Percentiles rank a stretch among this genome's conserved stretches.
Conservation (phyloP, 2,329 filamentous ascomycete species). For the Coleophoma cylindrospora region DNA sequence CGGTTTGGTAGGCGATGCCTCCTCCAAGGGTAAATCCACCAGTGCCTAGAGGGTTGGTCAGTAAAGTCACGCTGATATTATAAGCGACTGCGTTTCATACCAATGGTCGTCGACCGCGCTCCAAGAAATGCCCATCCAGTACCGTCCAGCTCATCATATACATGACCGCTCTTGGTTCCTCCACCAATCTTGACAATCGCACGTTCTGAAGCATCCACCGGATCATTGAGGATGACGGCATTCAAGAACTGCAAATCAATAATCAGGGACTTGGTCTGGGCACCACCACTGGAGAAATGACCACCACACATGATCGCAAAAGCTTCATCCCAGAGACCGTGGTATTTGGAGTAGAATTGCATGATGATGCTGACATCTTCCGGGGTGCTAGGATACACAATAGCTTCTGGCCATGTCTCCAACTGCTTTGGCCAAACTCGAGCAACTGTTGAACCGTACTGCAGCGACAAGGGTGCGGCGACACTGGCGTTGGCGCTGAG, state of each 20-base stretch:
- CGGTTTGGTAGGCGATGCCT: slow-evolving; percentile 1
- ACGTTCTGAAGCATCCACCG: background rate
- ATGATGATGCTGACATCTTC: slow-evolving; percentile 2
- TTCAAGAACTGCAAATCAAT: slow-evolving; percentile 2
- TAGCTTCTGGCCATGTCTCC: slow-evolving; percentile 2
- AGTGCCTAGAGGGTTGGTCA: background rate
- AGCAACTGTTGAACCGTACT: background rate
- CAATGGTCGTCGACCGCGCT: slow-evolving; percentile 1
- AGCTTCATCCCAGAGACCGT: slow-evolving; percentile 1
- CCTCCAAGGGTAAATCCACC: slow-evolving; percentile 1
- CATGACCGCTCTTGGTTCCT: slow-evolving; percentile 2
- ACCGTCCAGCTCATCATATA: slow-evolving; percentile 1
- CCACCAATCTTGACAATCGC: slow-evolving; percentile 1
- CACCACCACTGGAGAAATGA: slow-evolving; percentile 2
- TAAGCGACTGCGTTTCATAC: background rate
- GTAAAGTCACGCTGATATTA: too few relatives aligned
- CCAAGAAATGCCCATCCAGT: slow-evolving; percentile 2
- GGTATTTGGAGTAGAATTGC: slow-evolving; percentile 1
- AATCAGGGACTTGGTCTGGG: slow-evolving; percentile 1
- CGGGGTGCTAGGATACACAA: background rate
- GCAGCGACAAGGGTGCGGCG: background rate
- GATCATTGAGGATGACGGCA: background rate
- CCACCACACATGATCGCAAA: slow-evolving; percentile 2
- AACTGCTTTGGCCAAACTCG: slow-evolving; percentile 1
- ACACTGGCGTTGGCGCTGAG: background rate